A percentile compares a stretch with the other conserved stretches of the same genome.
These are phyloP conservation scores for Suillus occidentalis DNA, from an alignment of 768 basidiomycete species.

Conservation along the genomic window DNA sequence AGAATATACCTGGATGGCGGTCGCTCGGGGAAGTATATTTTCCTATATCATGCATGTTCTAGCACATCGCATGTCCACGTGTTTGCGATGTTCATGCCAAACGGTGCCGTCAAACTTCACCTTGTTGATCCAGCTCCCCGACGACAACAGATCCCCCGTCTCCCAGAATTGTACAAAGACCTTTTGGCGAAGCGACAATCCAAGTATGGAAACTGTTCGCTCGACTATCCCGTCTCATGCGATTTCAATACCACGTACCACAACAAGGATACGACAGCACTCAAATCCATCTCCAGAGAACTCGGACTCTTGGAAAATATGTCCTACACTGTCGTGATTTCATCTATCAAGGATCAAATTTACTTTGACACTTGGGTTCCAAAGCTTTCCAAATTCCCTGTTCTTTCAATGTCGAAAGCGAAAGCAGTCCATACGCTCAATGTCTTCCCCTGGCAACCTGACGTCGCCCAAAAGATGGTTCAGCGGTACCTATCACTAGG, in stretches of 20 bases:
- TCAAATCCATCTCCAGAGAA: conserved; percentile 87
- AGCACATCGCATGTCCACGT: conserved; percentile 76
- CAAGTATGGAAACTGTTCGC: conserved; percentile 41
- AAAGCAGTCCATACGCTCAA: conserved; percentile 72
- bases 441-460: conserved; percentile 86
- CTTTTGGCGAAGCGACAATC: conserved; percentile 52
- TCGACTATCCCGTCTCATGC: conserved; percentile 63
- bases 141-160: conserved; percentile 75
- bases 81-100: conserved; percentile 83
- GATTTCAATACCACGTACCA: conserved; percentile 77
- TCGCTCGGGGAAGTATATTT: conserved; percentile 68
- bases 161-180: conserved; percentile 74
- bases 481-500: conserved; percentile 78
- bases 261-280: conserved; percentile 70
- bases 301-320: conserved; percentile 73
- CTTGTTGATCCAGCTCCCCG: conserved; percentile 89
- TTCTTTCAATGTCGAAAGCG: conserved; percentile 84
- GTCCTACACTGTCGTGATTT: conserved; percentile 76
- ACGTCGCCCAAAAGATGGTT: conserved; percentile 82
- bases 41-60: conserved; percentile 86
- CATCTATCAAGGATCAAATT: conserved; percentile 78
- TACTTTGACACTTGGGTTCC: conserved; percentile 78
- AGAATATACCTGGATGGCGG: conserved; percentile 77
- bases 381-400: conserved; percentile 80
- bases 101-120: conserved; percentile 70